phyloP scores from a whole-genome alignment of 371 early-diverging fungal species.

The Ecytonucleospora hepatopenaei region DNA sequence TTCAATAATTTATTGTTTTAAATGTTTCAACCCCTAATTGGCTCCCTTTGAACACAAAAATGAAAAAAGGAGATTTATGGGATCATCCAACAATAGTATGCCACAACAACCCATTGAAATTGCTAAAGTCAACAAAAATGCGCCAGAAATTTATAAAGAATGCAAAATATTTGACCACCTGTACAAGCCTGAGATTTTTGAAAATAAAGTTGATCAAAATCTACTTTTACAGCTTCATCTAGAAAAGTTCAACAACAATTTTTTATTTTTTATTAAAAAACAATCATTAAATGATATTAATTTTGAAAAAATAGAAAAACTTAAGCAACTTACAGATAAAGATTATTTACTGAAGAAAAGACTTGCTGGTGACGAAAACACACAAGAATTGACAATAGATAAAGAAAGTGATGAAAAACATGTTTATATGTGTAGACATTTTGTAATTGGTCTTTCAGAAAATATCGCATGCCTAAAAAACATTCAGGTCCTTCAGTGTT shows the following conservation, averaged over 20 bases:
- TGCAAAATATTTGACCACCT: conserved; percentile 32
- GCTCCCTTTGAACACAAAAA: background rate
- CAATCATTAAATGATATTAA: background rate
- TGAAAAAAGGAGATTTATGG: background rate
- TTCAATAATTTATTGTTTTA: background rate
- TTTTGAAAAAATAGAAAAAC: conserved; percentile 6
- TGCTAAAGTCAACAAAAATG: conserved; percentile 19
- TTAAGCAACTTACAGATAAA: conserved; percentile 1
- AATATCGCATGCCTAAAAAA: conserved; percentile 26
- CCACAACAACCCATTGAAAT: background rate
- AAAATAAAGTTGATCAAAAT: background rate
- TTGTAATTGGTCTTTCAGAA: conserved; percentile 35
- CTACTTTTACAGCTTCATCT: conserved; percentile 6
- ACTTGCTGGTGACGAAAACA: background rate
- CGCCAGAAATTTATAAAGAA: conserved; percentile 15
- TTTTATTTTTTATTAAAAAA: background rate
- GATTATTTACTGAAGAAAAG: conserved; percentile 3
- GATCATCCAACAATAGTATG: background rate
- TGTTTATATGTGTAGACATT: conserved; percentile 50
- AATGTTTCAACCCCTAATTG: conserved; percentile 1
- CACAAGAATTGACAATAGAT: conserved; percentile 3
- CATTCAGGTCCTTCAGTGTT: conserved; percentile 44
- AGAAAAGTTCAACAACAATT: conserved; percentile 9
- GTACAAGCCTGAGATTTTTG: conserved; percentile 14
- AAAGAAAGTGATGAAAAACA: conserved; percentile 10